Base-by-base conservation (phyloP, 805 yeast species). In the Monosporozyma siamensis region DNA sequence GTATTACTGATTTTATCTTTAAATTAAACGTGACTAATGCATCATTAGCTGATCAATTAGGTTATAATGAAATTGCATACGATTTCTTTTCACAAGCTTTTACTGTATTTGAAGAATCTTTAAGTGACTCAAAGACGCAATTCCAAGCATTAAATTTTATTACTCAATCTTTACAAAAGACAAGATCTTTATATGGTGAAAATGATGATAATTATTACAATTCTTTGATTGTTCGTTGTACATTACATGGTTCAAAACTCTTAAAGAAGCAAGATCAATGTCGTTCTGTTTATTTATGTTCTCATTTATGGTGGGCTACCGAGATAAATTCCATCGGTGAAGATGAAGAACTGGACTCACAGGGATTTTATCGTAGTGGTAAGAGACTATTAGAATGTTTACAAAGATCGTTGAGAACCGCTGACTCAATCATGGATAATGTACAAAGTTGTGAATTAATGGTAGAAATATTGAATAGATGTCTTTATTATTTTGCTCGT, bases 191-290 rank as follows among this genome's bases (percentile, higher is more conserved):
- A 45, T 68, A 70, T 37, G 65, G 70, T 37, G 63, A 57, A 32
- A 46, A 50, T 6, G 32, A 15, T 15, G 32, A 29, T 29, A 29
- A 29, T 14, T 53, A 56, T 30, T 90, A 85, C 62, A 92, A 87
- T 51, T 74, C 78, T 4, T 68, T 90, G 50, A 87, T 89, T 40
- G 83, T 94, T 12, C 82, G 88, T 59, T 74, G 89, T 38, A 87
- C 96, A 1, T 66, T 89, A 38, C 86, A 87, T 54, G 95, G 95
- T 4, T 85, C 95, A 11, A 86, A 85, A 61, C 69, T 92, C 40
- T 70, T 90, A 54, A 87, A 85, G 61, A 90, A 90, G 60, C 88
- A 92, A 27, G 97, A 90, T 55, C 98, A 92, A 62, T 89, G 97
- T 60, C 76, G 97, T 12, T 80, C 95, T 0, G 95, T 63, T 4